These are phyloP conservation scores for Yamadazyma philogaea DNA, from an alignment of 805 yeast genomes.

Conservation along the genomic window DNA sequence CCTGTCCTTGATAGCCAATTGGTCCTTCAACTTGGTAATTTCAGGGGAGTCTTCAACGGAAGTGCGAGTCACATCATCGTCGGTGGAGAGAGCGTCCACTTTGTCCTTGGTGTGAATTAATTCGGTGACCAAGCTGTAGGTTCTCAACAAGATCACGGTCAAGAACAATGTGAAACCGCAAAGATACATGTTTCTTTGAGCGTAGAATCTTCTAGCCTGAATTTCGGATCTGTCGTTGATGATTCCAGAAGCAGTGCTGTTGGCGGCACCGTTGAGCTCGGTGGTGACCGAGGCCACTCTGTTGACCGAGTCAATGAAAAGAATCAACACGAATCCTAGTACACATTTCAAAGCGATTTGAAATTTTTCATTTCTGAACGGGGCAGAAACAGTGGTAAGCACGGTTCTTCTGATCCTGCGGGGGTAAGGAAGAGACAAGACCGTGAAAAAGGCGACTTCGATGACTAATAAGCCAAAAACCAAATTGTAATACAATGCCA, in stretches of 20 bases:
- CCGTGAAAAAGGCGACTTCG: conserved; percentile 76
- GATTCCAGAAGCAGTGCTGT: conserved; percentile 16
- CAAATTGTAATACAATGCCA: conserved; percentile 45
- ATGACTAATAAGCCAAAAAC: conserved; percentile 73
- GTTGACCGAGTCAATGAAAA: conserved; percentile 86
- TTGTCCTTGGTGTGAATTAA: conserved; percentile 62
- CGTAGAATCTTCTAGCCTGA: conserved; percentile 88
- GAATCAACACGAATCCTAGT: conserved; percentile 74
- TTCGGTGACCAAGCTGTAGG: conserved; percentile 76
- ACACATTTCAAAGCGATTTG: conserved; percentile 78
- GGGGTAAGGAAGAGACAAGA: conserved; percentile 86
- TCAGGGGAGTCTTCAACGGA: conserved; percentile 28
- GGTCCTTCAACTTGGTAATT: conserved; percentile 44
- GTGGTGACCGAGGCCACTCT: conserved; percentile 67
- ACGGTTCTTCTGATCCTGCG: conserved; percentile 66
- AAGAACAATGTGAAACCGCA: conserved; percentile 94
- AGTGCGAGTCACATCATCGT: conserved; percentile 15
- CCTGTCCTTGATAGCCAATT: conserved; percentile 54
- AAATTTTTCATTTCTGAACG: conserved; percentile 68
- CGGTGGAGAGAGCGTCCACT: conserved; percentile 34
- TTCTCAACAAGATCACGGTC: conserved; percentile 79
- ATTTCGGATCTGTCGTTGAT: conserved; percentile 71
- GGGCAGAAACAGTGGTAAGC: conserved; percentile 58
- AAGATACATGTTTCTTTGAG: conserved; percentile 93
- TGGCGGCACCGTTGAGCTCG: conserved; percentile 45